Conservation (phyloP, 495 filamentous ascomycete genomes). For the Hapsidospora chrysogenum region DNA sequence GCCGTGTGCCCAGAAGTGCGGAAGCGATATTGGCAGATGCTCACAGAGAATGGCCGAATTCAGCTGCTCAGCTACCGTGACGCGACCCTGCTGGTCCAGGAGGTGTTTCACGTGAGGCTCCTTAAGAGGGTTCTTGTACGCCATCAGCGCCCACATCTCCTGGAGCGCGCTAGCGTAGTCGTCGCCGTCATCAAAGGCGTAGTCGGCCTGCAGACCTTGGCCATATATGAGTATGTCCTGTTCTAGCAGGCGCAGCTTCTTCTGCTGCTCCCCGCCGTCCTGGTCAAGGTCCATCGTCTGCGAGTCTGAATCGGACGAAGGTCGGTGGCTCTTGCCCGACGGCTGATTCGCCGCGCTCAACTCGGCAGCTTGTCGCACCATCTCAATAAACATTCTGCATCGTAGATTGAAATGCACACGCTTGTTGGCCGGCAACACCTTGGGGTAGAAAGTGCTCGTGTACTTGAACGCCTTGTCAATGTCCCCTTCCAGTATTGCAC, state of each 20-base stretch:
- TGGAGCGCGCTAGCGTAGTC: slow-evolving; percentile 59
- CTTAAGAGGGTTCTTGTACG: slow-evolving; percentile 65
- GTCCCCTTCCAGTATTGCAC: slow-evolving; percentile 81
- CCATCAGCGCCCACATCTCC: slow-evolving; percentile 79
- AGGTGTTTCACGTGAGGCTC: slow-evolving; percentile 63
- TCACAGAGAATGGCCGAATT: slow-evolving; percentile 87
- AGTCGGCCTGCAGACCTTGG: slow-evolving; percentile 59
- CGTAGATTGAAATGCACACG: slow-evolving; percentile 81
- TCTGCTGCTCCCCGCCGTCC: slow-evolving; percentile 25
- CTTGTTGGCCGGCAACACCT: slow-evolving; percentile 67
- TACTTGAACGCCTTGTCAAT: slow-evolving; percentile 78
- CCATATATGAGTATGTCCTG: slow-evolving; percentile 67
- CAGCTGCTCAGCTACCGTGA: slow-evolving; percentile 78
- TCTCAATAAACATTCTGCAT: slow-evolving; percentile 89
- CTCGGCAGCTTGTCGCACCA: slow-evolving; percentile 73
- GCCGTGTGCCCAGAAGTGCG: too few species aligned
- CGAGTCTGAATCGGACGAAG: slow-evolving; percentile 41
- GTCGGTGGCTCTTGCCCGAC: slow-evolving; percentile 12
- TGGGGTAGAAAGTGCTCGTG: slow-evolving; percentile 62
- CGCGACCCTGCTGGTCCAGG: slow-evolving; percentile 57
- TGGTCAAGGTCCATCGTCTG: slow-evolving; percentile 61
- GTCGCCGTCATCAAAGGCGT: slow-evolving; percentile 45
- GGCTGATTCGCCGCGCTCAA: slow-evolving; percentile 24
- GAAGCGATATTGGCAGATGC: too few species aligned
- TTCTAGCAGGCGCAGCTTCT: slow-evolving; percentile 35